Evolutionary conservation across 371 early-diverging fungal genomes (phyloP).

Genomic region (Mucor mucedo): DNA sequence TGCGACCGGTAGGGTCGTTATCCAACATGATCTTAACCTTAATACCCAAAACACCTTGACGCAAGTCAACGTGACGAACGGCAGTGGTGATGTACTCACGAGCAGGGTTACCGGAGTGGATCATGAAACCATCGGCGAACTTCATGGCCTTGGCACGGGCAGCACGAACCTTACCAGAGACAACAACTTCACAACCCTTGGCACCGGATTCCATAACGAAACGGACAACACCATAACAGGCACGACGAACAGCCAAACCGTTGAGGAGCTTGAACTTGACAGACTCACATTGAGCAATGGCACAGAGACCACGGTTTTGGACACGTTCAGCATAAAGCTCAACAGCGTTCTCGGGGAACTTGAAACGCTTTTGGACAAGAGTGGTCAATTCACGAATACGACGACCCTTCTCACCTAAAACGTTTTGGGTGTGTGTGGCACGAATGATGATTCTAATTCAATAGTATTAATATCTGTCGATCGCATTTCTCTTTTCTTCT

Average conservation of each 20-base stretch:
- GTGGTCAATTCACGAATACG: slow-evolving; percentile 99
- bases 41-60: slow-evolving; percentile 99
- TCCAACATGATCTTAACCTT: slow-evolving; percentile 99
- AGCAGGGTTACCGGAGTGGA: slow-evolving; percentile 99
- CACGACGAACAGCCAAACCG: slow-evolving; percentile 97
- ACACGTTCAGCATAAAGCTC: slow-evolving; percentile 99
- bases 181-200: slow-evolving; percentile 99
- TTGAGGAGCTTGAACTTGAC: slow-evolving; percentile 97
- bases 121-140: slow-evolving; percentile 99
- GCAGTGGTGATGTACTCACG: slow-evolving; percentile 98
- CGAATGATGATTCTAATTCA: slow-evolving; percentile 90
- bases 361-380: slow-evolving; percentile 98
- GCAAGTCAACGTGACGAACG: slow-evolving; percentile 97
- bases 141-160: slow-evolving; percentile 99
- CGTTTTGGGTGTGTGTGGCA: slow-evolving; percentile 97
- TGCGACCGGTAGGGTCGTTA: slow-evolving; percentile 95
- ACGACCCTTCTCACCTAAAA: slow-evolving; percentile 98
- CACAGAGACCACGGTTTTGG: slow-evolving; percentile 97
- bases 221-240: slow-evolving; percentile 98
- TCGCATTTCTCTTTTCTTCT: slow-evolving; percentile 2
- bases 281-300: slow-evolving; percentile 99
- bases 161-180: slow-evolving; percentile 99
- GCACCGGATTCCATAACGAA: slow-evolving; percentile 99
- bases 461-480: not conserved
- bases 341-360: slow-evolving; percentile 96